A percentile compares a stretch with the other conserved stretches of the same genome.
Evolutionary conservation across 495 filamentous ascomycete genomes (phyloP).

Genomic region (Hapsidospora chrysogenum): DNA sequence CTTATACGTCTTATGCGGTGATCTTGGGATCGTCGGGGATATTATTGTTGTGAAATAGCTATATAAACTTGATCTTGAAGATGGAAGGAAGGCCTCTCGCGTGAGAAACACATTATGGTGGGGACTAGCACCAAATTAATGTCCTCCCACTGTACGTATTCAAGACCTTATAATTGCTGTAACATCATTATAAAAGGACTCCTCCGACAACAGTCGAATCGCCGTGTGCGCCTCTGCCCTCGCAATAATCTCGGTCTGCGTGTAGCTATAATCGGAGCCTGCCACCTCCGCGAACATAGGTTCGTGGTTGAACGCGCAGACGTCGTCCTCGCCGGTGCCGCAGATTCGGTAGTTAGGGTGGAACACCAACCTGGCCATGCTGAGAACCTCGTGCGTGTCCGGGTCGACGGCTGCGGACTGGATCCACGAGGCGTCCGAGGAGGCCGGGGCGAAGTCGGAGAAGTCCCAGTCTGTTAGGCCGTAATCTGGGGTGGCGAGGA

Average conservation of each 20-base stretch:
- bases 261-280: conserved; percentile 28
- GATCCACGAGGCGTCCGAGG: conserved; percentile 10
- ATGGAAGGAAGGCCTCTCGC: too few species aligned
- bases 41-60: too few species aligned
- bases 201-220: conserved; percentile 22
- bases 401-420: conserved; percentile 22
- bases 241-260: conserved; percentile 24
- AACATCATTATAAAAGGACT: too few species aligned
- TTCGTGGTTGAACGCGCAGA: conserved; percentile 27
- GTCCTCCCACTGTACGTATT: too few species aligned
- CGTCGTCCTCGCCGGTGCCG: conserved; percentile 6
- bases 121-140: too few species aligned
- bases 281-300: conserved; percentile 32
- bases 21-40: too few species aligned
- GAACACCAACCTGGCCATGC: conserved; percentile 31
- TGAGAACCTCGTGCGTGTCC: conserved; percentile 12
- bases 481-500: conserved; percentile 20
- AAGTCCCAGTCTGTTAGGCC: conserved; percentile 26
- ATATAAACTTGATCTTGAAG: too few species aligned
- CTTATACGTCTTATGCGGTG: too few species aligned
- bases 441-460: conserved; percentile 10
- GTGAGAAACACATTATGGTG: too few species aligned
- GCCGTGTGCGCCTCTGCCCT: conserved; percentile 29
- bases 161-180: too few species aligned
- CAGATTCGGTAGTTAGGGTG: conserved; percentile 34